phyloP scores from a whole-genome alignment of 176 grass and related monocot species.

The Secale cereale region DNA sequence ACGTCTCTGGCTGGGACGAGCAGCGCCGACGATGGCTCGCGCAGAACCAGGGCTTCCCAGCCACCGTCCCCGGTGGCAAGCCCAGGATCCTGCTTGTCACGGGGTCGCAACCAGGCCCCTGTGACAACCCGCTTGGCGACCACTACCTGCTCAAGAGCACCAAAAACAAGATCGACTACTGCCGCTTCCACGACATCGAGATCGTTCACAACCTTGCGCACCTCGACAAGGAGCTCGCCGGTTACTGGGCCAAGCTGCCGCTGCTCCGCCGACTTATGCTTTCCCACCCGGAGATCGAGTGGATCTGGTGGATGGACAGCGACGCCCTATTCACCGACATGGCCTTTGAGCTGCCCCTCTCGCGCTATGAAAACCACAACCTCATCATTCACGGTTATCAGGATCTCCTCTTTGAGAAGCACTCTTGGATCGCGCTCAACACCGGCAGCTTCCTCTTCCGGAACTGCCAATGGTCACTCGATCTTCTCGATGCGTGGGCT shows the following conservation, averaged over 20 bases:
- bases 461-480: slow-evolving; percentile 89
- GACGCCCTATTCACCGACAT: slow-evolving; percentile 96
- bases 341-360: slow-evolving; percentile 79
- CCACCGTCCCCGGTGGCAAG: slow-evolving; percentile 41
- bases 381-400: slow-evolving; percentile 91
- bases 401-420: slow-evolving; percentile 78
- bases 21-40: slow-evolving; percentile 64
- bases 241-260: slow-evolving; percentile 93
- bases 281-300: slow-evolving; percentile 87
- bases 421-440: slow-evolving; percentile 91
- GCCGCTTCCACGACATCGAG: slow-evolving; percentile 86
- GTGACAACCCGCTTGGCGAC: slow-evolving; percentile 82
- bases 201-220: slow-evolving; percentile 89
- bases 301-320: slow-evolving; percentile 99
- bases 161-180: slow-evolving; percentile 99
- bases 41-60: slow-evolving; percentile 58
- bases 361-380: slow-evolving; percentile 58
- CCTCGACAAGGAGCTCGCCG: slow-evolving; percentile 80
- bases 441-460: slow-evolving; percentile 88
- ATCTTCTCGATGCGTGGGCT: slow-evolving; percentile 79
- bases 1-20: slow-evolving; percentile 71
- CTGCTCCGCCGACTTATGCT: slow-evolving; percentile 82
- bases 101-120: slow-evolving; percentile 80
- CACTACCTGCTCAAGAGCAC: slow-evolving; percentile 88
- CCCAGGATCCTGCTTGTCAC: slow-evolving; percentile 80